phyloP scores from a whole-genome alignment of 2,329 filamentous ascomycete genomes.

The Endocalyx cinctus region DNA sequence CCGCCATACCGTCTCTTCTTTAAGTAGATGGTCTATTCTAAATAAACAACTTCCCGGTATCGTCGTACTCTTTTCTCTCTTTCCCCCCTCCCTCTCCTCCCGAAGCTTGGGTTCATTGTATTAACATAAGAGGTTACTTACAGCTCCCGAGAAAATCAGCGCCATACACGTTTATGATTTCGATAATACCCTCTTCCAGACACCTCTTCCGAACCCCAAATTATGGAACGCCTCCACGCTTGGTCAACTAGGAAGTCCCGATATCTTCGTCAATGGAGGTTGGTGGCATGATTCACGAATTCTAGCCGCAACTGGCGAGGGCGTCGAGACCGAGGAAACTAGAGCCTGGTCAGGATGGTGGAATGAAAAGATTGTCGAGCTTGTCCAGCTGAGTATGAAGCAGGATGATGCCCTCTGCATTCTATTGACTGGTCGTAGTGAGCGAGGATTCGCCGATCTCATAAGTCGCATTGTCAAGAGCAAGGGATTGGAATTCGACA shows the following conservation, averaged over 20 bases:
- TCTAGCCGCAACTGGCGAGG: conserved; percentile 79
- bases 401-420: conserved; percentile 83
- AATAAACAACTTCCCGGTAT: conserved; percentile 66
- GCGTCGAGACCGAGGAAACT: conserved; percentile 74
- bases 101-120: conserved; percentile 2
- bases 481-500: conserved; percentile 79
- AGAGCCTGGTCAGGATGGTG: conserved; percentile 90
- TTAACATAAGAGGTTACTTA: conserved; percentile 10
- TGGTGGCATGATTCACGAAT: conserved; percentile 97
- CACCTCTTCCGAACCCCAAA: conserved; percentile 81
- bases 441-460: conserved; percentile 70
- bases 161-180: conserved; percentile 94
- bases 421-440: conserved; percentile 80
- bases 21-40: conserved; percentile 80
- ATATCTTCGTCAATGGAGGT: conserved; percentile 75
- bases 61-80: conserved; percentile 13
- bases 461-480: conserved; percentile 76
- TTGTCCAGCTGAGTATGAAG: conserved; percentile 75
- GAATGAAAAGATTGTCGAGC: conserved; percentile 84
- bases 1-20: conserved; percentile 60
- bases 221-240: conserved; percentile 80
- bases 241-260: conserved; percentile 69
- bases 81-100: background rate
- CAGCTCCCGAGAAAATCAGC: conserved; percentile 64
- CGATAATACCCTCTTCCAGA: conserved; percentile 93